Evolutionary conservation across 2,329 filamentous ascomycete species (phyloP), one percentile per base, ranked within the genome.

Genomic region (Pezicula carpinea): DNA sequence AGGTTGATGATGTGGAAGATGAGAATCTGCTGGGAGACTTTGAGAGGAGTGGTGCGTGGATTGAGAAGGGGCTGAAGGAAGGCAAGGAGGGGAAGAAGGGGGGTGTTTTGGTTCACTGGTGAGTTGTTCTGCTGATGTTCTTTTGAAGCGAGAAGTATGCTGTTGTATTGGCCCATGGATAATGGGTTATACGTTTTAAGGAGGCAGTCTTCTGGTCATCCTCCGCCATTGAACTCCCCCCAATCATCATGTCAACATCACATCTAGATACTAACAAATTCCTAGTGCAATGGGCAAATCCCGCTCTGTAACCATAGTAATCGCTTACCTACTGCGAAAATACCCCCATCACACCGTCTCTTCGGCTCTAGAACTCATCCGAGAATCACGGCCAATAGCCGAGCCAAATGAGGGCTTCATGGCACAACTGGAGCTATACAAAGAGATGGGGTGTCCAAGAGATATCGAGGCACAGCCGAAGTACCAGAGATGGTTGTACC

Each of bases 381-480:
- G 83, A 44, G 69, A 84, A 62, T 79, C 77, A 36, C 82, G 92
- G 33, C 80, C 86, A 14, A 79, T 93, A 46, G 91, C 86, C 51
- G 89, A 95, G 61, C 93, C 93, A 3, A 99, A 99, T 64, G 72
- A 81, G 26, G 92, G 91, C 22, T 99, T 99, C 74, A 90, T 92
- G 82, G 73, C 81, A 43, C 93, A 99, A 67, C 76, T 99, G 5
- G 76, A 85, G 56, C 73, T 97, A 45, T 99, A 92, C 74, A 86
- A 89, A 72, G 73, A 85, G 55, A 96, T 96, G 88, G 82, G 82
- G 39, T 92, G 85, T 55, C 88, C 91, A 1, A 77, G 70, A 4
- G 74, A 82, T 53, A 71, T 87, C 44, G 84, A 87, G 53, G 70
- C 74, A 8, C 78, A 90, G 39, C 85, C 89, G 1, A 69, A 77